Evolutionary conservation across 345 rosid species (phyloP).

Genomic region (Gossypium ekmanianum): DNA sequence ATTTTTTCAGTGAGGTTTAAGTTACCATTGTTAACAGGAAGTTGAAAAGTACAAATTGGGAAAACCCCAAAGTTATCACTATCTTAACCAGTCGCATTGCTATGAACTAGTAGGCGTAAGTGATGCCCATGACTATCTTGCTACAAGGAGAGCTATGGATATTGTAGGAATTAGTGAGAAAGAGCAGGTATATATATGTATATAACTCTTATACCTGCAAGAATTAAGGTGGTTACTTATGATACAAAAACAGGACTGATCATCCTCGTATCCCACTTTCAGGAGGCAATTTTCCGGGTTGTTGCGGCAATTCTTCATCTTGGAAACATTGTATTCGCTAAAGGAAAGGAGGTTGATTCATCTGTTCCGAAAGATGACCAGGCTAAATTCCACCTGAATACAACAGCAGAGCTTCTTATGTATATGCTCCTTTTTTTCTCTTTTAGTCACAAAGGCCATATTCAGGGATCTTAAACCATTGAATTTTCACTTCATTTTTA

Average conservation of each 20-base stretch:
- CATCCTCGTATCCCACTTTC: slow-evolving; percentile 14
- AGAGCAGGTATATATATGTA: slow-evolving; percentile 55
- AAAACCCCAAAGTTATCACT: slow-evolving; percentile 68
- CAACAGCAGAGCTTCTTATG: slow-evolving; percentile 85
- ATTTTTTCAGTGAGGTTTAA: slow-evolving; percentile 10
- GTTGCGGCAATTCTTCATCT: slow-evolving; percentile 87
- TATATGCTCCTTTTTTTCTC: slow-evolving; percentile 26
- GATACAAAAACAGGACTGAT: slow-evolving; percentile 2
- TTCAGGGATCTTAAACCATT: background rate
- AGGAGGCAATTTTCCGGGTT: slow-evolving; percentile 96
- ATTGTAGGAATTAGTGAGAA: slow-evolving; percentile 82
- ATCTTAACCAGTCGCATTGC: slow-evolving; percentile 86
- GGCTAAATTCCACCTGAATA: slow-evolving; percentile 73
- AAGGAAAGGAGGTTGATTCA: slow-evolving; percentile 84
- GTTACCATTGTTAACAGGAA: slow-evolving; percentile 45
- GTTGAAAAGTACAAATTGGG: slow-evolving; percentile 74
- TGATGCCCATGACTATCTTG: slow-evolving; percentile 90
- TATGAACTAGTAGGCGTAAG: slow-evolving; percentile 78
- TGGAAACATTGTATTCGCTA: slow-evolving; percentile 72
- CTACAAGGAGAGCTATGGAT: slow-evolving; percentile 93
- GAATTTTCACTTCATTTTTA: slow-evolving; percentile 22
- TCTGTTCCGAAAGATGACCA: slow-evolving; percentile 80
- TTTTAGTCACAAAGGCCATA: background rate
- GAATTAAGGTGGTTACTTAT: background rate
- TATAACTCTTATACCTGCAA: background rate